phyloP scores from a whole-genome alignment of 768 basidiomycete species.

The Russula olivacea region DNA sequence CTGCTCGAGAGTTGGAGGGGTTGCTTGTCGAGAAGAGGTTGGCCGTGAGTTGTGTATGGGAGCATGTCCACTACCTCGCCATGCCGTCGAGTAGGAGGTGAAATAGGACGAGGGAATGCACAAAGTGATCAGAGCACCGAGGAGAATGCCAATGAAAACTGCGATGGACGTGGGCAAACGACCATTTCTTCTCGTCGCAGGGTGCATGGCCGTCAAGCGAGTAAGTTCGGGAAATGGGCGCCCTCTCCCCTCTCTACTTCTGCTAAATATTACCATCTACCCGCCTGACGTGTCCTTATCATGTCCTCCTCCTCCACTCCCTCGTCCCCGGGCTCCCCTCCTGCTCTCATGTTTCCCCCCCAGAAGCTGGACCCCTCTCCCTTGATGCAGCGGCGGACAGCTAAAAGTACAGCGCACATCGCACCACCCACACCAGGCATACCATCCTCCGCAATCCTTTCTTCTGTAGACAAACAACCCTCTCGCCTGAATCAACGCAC shows the following conservation, averaged over 20 bases:
- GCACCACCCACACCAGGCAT: constrained; percentile 38
- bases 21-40: constrained; percentile 50
- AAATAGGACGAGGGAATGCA: constrained; percentile 6
- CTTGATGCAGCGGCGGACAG: constrained; percentile 55
- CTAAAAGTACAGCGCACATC: constrained; percentile 53
- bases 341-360: constrained; percentile 11
- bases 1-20: constrained; percentile 77
- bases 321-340: constrained; percentile 14
- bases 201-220: constrained; percentile 10
- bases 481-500: constrained; percentile 51
- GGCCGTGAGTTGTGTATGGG: constrained; percentile 44
- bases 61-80: constrained; percentile 47
- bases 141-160: constrained; percentile 53
- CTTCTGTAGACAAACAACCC: constrained; percentile 40
- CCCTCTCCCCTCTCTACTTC: neutral
- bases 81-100: constrained; percentile 36
- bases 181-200: neutral
- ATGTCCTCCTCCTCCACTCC: constrained; percentile 8
- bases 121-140: constrained; percentile 48
- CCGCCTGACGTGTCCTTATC: neutral
- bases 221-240: neutral
- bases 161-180: constrained; percentile 49
- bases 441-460: constrained; percentile 39
- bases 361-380: constrained; percentile 14
- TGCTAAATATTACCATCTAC: neutral